phyloP scores from a whole-genome alignment of 192 early-diverging fungal genomes.

The Coemansia erecta region DNA sequence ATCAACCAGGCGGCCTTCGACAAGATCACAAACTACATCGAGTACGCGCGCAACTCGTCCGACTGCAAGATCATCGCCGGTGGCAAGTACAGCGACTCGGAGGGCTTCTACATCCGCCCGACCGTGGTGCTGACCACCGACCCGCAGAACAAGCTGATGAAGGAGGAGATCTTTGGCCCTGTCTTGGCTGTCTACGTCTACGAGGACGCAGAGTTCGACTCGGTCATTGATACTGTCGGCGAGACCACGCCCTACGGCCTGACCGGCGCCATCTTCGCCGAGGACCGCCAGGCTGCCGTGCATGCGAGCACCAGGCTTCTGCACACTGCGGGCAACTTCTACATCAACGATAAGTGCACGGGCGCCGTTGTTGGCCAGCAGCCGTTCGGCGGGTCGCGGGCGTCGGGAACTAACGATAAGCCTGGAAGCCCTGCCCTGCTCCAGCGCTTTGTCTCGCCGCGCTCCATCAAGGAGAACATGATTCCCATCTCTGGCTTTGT shows the following conservation, averaged over 20 bases:
- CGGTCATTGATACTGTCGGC: conserved; percentile 72
- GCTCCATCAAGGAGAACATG: conserved; percentile 96
- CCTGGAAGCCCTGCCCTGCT: conserved; percentile 80
- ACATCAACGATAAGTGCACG: conserved; percentile 98
- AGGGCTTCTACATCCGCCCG: conserved; percentile 89
- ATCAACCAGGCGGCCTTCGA: conserved; percentile 92
- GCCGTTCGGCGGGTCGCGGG: conserved; percentile 93
- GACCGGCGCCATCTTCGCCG: conserved; percentile 88
- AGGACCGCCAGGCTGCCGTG: conserved; percentile 77
- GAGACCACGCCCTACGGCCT: conserved; percentile 83
- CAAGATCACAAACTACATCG: conserved; percentile 90
- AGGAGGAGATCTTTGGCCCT: conserved; percentile 97
- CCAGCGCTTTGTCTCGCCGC: conserved; percentile 87
- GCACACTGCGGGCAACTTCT: conserved; percentile 95
- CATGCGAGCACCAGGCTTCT: conserved; percentile 72
- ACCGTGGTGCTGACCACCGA: conserved; percentile 87
- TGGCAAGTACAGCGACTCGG: conserved; percentile 80
- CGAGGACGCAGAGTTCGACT: conserved; percentile 73
- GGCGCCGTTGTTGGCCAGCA: conserved; percentile 98
- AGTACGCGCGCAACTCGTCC: conserved; percentile 69
- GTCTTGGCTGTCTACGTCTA: conserved; percentile 92
- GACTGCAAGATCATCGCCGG: conserved; percentile 86
- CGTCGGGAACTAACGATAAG: conserved; percentile 98
- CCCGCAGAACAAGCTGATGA: conserved; percentile 79
- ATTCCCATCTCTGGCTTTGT: conserved; percentile 71